These are phyloP conservation scores for Aspergillus cejpii DNA, from an alignment of 2,329 filamentous ascomycete species.

Conservation along the genomic window DNA sequence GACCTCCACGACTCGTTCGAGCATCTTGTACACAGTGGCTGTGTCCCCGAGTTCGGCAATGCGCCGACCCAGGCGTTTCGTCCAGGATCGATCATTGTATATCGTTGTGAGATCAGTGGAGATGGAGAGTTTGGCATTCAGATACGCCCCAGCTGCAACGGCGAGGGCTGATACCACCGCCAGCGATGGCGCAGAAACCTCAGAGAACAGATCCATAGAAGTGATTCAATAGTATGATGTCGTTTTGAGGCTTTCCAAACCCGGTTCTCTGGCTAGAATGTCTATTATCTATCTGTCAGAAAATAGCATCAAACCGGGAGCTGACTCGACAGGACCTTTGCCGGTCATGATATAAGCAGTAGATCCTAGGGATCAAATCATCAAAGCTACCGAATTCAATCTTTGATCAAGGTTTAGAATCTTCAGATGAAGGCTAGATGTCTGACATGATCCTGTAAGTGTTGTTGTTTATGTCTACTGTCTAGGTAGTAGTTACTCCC, in stretches of 20 bases:
- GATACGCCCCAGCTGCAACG: slow-evolving; percentile 35
- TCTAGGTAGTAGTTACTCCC: not conserved
- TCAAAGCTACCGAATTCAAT: no score
- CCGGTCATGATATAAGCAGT: slow-evolving; percentile 15
- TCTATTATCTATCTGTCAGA: not conserved
- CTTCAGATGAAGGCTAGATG: no score
- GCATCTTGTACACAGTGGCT: slow-evolving; percentile 39
- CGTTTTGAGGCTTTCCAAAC: no score
- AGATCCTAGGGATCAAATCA: no score
- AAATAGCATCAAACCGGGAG: slow-evolving; percentile 21
- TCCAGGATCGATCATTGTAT: slow-evolving; percentile 29
- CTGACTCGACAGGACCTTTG: slow-evolving; percentile 17
- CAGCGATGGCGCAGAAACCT: slow-evolving; percentile 24
- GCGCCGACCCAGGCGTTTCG: slow-evolving; percentile 30
- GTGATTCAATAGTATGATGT: no score
- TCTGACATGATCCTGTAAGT: no score
- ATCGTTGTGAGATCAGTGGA: slow-evolving; percentile 37
- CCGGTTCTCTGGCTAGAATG: no score
- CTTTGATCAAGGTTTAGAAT: no score
- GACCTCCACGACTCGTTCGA: slow-evolving; percentile 38
- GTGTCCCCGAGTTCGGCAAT: slow-evolving; percentile 36
- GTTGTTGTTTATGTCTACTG: no score
- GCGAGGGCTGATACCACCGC: slow-evolving; percentile 33
- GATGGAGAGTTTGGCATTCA: slow-evolving; percentile 41
- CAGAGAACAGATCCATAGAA: slow-evolving; percentile 27